A percentile compares a stretch with the other conserved stretches of the same genome.
Conservation (phyloP, 148 eudicot species). For the Polygonum aviculare region DNA sequence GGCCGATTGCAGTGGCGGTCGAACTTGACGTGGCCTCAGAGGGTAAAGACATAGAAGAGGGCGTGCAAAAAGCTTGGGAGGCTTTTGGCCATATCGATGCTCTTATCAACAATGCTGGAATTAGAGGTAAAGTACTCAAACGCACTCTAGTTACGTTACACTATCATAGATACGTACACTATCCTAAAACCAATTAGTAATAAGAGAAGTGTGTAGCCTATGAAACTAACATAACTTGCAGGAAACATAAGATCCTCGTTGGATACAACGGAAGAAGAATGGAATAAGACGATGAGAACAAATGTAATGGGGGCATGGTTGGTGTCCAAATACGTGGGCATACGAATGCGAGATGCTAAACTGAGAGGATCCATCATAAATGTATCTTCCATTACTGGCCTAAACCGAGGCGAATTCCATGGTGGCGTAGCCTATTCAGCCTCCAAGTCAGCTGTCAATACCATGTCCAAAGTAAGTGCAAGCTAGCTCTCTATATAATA, state of each 20-base stretch:
- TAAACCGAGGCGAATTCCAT: slow-evolving; percentile 33
- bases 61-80: slow-evolving; percentile 44
- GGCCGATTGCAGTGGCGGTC: slow-evolving; percentile 44
- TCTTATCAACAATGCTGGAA: slow-evolving; percentile 64
- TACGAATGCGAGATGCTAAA: slow-evolving; percentile 47
- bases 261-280: slow-evolving; percentile 57
- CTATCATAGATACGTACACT: too few species aligned
- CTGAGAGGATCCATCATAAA: slow-evolving; percentile 55
- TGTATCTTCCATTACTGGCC: slow-evolving; percentile 46
- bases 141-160: too few species aligned
- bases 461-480: slow-evolving; percentile 36
- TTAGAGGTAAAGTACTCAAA: slow-evolving; percentile 25
- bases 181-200: too few species aligned
- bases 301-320: slow-evolving; percentile 64
- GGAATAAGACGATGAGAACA: slow-evolving; percentile 40
- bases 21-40: slow-evolving; percentile 45
- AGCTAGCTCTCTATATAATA: background rate
- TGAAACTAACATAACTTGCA: slow-evolving; percentile 5
- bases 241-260: slow-evolving; percentile 31
- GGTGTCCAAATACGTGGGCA: slow-evolving; percentile 53
- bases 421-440: slow-evolving; percentile 45
- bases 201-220: too few species aligned
- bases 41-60: slow-evolving; percentile 27
- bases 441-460: slow-evolving; percentile 43
- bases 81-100: slow-evolving; percentile 55